These are phyloP conservation scores for Colletotrichum nymphaeae DNA, from an alignment of 2,329 filamentous ascomycete species.

Conservation along the genomic window DNA sequence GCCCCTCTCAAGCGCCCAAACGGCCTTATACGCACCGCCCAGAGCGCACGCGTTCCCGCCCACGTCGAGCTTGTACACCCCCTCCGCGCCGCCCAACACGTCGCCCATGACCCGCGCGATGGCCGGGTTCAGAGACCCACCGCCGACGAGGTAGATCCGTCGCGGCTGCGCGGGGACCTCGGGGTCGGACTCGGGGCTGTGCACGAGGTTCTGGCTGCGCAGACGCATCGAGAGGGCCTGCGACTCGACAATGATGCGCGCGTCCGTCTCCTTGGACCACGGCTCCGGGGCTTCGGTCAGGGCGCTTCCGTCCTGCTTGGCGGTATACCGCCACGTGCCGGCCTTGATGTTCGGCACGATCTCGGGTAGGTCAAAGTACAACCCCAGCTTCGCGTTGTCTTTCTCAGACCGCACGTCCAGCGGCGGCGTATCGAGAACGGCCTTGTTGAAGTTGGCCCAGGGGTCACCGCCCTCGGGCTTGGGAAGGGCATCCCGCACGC, in stretches of 20 bases:
- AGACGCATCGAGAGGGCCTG: slow-evolving; percentile 92
- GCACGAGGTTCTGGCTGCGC: slow-evolving; percentile 82
- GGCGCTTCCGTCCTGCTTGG: slow-evolving; percentile 63
- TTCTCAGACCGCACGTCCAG: slow-evolving; percentile 68
- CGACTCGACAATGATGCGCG: slow-evolving; percentile 91
- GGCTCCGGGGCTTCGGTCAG: slow-evolving; percentile 46
- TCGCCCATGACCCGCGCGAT: slow-evolving; percentile 88
- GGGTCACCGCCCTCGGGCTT: slow-evolving; percentile 59
- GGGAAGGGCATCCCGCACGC: slow-evolving; percentile 85
- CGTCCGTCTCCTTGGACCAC: slow-evolving; percentile 75
- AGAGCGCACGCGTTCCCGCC: slow-evolving; percentile 95
- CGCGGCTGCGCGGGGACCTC: slow-evolving; percentile 84
- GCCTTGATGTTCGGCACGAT: slow-evolving; percentile 92
- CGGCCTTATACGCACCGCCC: slow-evolving; percentile 94
- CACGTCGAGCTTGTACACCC: slow-evolving; percentile 93
- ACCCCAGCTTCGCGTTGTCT: slow-evolving; percentile 81
- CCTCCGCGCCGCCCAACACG: slow-evolving; percentile 88
- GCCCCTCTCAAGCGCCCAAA: slow-evolving; percentile 85
- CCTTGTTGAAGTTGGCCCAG: slow-evolving; percentile 86
- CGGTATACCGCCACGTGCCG: slow-evolving; percentile 87
- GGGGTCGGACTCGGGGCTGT: slow-evolving; percentile 55
- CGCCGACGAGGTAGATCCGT: slow-evolving; percentile 93
- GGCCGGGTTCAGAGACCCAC: slow-evolving; percentile 88
- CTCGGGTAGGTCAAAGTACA: slow-evolving; percentile 96
- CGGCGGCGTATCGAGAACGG: slow-evolving; percentile 74